Evolutionary conservation across 768 basidiomycete species (phyloP), one percentile per base, ranked within the genome.

Genomic region (Lactarius vividus): DNA sequence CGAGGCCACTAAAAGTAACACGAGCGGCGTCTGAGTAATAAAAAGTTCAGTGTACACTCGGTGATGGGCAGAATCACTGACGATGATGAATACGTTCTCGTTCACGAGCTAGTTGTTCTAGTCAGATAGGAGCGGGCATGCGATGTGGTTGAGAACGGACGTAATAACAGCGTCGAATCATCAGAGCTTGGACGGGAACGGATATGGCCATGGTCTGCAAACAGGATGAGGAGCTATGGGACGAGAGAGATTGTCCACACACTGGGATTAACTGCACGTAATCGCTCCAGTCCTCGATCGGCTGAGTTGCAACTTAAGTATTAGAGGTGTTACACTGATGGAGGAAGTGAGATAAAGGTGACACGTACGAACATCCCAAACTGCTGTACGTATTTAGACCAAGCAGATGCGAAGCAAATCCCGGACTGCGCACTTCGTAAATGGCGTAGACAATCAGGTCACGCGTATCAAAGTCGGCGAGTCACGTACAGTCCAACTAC

Each of bases 151-250:
- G 18, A 55, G 54, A 18, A 33, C 54, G 28, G 8, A 55, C 54
- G 16, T 55, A 31, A 55, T 55, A 55, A 10, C 54, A 55, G 6
- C 54, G 54, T 33, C 54, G 54, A 55, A 55, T 55, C 26, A 55
- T 55, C 54, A 55, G 31, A 8, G 54, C 54, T n/a, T n/a, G n/a
- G n/a, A n/a, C n/a, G n/a, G n/a, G n/a, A n/a, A n/a, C n/a, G n/a
- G n/a, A n/a, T n/a, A n/a, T n/a, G n/a, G n/a, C n/a, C n/a, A n/a
- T n/a, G n/a, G n/a, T n/a, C n/a, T n/a, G n/a, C n/a, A n/a, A n/a
- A n/a, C n/a, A n/a, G n/a, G n/a, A n/a, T n/a, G n/a, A n/a, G n/a
- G n/a, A n/a, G n/a, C n/a, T n/a, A 55, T 55, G 26, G 18, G 20
- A 31, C 15, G 18, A 55, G 20, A 29, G 16, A 3, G 54, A 55